Evolutionary conservation across 2,329 filamentous ascomycete genomes (phyloP).

Genomic region (Cladophialophora bantiana): DNA sequence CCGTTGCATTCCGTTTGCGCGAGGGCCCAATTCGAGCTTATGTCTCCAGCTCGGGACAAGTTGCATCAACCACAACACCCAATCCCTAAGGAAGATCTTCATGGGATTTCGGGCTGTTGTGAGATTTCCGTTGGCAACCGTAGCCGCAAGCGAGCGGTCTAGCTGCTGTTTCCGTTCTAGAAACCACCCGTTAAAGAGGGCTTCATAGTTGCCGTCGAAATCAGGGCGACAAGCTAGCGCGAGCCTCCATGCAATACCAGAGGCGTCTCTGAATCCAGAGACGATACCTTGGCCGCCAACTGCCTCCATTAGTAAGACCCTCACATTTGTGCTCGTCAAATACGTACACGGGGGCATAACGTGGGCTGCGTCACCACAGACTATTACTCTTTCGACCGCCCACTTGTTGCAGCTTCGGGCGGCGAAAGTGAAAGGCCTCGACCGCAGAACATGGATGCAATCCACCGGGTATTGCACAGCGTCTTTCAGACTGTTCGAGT

Average conservation of each 20-base stretch:
- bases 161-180: constrained; percentile 49
- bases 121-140: constrained; percentile 46
- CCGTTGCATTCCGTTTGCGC: constrained; percentile 43
- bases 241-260: constrained; percentile 49
- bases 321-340: not conserved
- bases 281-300: constrained; percentile 53
- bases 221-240: constrained; percentile 40
- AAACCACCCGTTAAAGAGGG: constrained; percentile 45
- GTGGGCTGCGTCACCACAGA: constrained; percentile 60
- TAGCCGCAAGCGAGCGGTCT: constrained; percentile 45
- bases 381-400: constrained; percentile 51
- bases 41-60: constrained; percentile 44
- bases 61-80: constrained; percentile 45
- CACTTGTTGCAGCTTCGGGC: constrained; percentile 58
- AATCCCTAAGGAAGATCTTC: constrained; percentile 45
- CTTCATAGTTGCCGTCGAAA: constrained; percentile 35
- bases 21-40: constrained; percentile 42
- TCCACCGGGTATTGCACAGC: constrained; percentile 51
- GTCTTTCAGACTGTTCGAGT: constrained; percentile 22
- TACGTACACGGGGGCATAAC: constrained; percentile 59
- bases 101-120: constrained; percentile 42
- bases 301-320: constrained; percentile 25
- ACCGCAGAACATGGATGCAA: constrained; percentile 57
- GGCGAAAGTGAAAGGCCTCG: constrained; percentile 55
- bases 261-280: constrained; percentile 50